Base-by-base conservation (phyloP, 2,329 filamentous ascomycete genomes). In the Bipolaris zeicola region DNA sequence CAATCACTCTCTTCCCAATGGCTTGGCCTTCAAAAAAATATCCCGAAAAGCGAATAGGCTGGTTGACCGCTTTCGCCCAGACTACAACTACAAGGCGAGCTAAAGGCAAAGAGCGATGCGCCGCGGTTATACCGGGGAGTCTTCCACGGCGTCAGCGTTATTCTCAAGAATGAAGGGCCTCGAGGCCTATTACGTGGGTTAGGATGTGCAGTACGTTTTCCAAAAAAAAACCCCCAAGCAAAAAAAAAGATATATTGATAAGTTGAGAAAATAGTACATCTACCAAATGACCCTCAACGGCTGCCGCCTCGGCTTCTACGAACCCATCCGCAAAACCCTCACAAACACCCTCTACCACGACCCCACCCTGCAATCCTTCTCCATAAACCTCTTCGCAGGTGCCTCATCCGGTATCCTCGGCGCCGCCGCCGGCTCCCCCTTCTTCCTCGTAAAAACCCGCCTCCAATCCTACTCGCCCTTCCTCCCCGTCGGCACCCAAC, bases 241-340 rank as follows among this genome's bases (percentile, higher is more conserved):
- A 20, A 20, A 3, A 20, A 20, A 20, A 20, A 20, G 20, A 20
- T 20, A 20, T 2, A 20, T 20, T 20, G 20, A 20, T 20, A 20
- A 20, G 20, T 20, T 20, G 20, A 20, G 20, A 20, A 20, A 20
- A 20, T 20, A 87, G 84, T 99, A 98, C 77, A 83, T 96, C 73
- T 99, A 99, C 80, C 95, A 99, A 80, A 87, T 98, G 71, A 86
- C 96, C 49, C 87, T 99, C 70, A 99, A 99, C 77, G 95, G 95
- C 70, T 99, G 93, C 79, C 91, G 95, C 52, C 82, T 99, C 52
- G 93, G 95, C 60, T 97, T 99, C 83, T 99, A 99, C 82, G 95
- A 99, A 75, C 95, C 95, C 5, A 86, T 98, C 79, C 91, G 95
- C 72, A 83, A 86, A 46, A 83, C 81, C 20, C 74, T 96, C 42